Percentiles rank a stretch among this genome's conserved stretches.
Conservation (phyloP, 768 basidiomycete species). For the Pholiota conissans region DNA sequence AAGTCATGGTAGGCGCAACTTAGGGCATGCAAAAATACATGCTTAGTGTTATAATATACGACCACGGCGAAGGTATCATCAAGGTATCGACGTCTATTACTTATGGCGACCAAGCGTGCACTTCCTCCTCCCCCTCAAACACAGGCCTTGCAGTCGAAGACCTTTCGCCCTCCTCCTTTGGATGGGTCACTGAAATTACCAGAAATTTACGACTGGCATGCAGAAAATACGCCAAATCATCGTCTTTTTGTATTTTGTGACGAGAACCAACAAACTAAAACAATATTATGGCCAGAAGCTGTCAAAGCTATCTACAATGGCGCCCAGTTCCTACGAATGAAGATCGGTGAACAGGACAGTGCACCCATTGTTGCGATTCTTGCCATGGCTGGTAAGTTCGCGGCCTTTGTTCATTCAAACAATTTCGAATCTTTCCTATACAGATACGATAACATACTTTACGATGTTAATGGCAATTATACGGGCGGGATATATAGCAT, state of each 20-base stretch:
- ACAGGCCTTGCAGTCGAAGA: conserved; percentile 2
- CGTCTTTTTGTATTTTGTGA: conserved; percentile 3
- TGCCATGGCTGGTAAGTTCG: not conserved
- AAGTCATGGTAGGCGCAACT: no score
- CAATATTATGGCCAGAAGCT: conserved; percentile 8
- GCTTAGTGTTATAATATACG: no score
- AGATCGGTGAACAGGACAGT: not conserved
- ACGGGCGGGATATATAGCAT: conserved; percentile 6
- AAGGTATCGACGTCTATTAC: no score
- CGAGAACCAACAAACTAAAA: not conserved
- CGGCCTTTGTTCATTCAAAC: not conserved
- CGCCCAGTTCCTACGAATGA: not conserved
- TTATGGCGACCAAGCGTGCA: not conserved
- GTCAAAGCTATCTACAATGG: conserved; percentile 5
- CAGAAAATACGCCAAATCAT: not conserved
- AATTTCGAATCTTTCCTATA: not conserved
- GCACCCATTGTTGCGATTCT: not conserved
- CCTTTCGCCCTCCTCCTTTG: conserved; percentile 8
- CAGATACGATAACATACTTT: conserved; percentile 11
- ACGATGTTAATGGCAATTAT: conserved; percentile 5
- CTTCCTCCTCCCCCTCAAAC: not conserved
- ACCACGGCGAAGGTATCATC: no score
- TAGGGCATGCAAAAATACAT: no score
- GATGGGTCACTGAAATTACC: conserved; percentile 7
- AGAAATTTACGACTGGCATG: conserved; percentile 12